Evolutionary conservation across 2,329 filamentous ascomycete species (phyloP).

Genomic region (Chaetomium sp.): DNA sequence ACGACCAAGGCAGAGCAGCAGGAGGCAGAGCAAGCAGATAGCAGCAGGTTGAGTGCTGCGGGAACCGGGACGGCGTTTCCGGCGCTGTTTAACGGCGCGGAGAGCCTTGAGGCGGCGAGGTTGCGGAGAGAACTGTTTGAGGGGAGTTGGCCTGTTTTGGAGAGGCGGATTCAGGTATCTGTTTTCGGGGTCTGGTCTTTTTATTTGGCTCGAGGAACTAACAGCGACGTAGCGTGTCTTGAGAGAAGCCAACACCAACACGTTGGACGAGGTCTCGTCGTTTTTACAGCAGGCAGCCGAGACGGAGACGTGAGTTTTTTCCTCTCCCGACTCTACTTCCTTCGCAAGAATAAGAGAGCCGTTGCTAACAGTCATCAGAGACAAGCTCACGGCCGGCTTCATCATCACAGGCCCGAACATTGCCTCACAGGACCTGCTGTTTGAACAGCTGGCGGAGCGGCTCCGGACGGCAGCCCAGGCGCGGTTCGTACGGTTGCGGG

Average conservation of each 20-base stretch:
- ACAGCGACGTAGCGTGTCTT: constrained; percentile 44
- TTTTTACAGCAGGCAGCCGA: constrained; percentile 43
- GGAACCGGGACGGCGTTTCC: constrained; percentile 35
- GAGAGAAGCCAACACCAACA: constrained; percentile 54
- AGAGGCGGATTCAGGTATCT: constrained; percentile 54
- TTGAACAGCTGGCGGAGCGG: constrained; percentile 59
- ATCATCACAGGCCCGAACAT: constrained; percentile 75
- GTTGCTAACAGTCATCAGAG: constrained; percentile 16
- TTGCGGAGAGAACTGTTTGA: constrained; percentile 56
- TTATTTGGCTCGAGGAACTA: neutral
- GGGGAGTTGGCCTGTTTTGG: constrained; percentile 57
- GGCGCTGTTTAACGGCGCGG: constrained; percentile 48
- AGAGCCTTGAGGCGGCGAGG: constrained; percentile 41
- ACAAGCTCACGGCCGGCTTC: constrained; percentile 61
- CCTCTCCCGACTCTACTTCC: neutral
- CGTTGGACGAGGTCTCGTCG: constrained; percentile 49
- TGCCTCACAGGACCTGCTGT: constrained; percentile 67
- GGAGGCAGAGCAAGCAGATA: neutral
- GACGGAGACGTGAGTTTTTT: constrained; percentile 21
- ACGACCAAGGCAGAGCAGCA: constrained; percentile 32
- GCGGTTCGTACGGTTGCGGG: constrained; percentile 60
- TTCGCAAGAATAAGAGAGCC: neutral
- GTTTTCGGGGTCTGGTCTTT: neutral
- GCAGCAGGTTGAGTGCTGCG: neutral
- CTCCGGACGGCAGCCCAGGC: constrained; percentile 43